phyloP scores from a whole-genome alignment of 768 basidiomycete species.

The Rhizopogon rudus region DNA sequence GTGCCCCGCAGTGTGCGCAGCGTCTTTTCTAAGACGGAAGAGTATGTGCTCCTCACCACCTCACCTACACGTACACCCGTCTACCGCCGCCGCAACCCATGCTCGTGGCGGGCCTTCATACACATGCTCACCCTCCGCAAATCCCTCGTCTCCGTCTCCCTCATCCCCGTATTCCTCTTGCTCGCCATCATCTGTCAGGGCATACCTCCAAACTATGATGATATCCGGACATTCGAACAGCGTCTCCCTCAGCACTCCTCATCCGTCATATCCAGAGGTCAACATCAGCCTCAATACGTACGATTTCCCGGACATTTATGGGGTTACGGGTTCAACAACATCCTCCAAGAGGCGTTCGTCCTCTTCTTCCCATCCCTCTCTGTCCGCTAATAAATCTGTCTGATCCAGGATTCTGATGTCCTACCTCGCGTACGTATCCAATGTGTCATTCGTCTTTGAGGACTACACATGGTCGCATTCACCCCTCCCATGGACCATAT shows the following conservation, averaged over 20 bases:
- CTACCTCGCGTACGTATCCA: constrained; percentile 44
- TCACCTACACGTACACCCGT: not conserved
- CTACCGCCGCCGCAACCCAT: constrained; percentile 8
- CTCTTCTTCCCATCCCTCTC: not conserved
- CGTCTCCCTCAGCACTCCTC: constrained; percentile 35
- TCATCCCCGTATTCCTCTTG: constrained; percentile 20
- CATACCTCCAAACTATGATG: constrained; percentile 34
- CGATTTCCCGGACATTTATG: constrained; percentile 52
- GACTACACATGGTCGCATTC: constrained; percentile 57
- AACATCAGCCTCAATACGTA: constrained; percentile 30
- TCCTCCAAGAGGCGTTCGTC: constrained; percentile 57
- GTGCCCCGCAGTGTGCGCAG: constrained; percentile 1
- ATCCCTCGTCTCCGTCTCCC: constrained; percentile 16
- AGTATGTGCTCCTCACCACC: constrained; percentile 12
- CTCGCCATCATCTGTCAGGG: constrained; percentile 29
- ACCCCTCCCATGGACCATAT: constrained; percentile 49
- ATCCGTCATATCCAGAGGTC: constrained; percentile 8
- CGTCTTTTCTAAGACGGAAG: constrained; percentile 1
- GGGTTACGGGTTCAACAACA: constrained; percentile 60
- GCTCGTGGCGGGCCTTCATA: constrained; percentile 7
- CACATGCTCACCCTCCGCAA: constrained; percentile 23
- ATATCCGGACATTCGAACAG: constrained; percentile 31
- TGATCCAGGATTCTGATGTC: constrained; percentile 40
- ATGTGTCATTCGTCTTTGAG: constrained; percentile 57
- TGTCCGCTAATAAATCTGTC: not conserved